Evolutionary conservation across 2,329 filamentous ascomycete species (phyloP).

Genomic region (Exserohilum turcica): DNA sequence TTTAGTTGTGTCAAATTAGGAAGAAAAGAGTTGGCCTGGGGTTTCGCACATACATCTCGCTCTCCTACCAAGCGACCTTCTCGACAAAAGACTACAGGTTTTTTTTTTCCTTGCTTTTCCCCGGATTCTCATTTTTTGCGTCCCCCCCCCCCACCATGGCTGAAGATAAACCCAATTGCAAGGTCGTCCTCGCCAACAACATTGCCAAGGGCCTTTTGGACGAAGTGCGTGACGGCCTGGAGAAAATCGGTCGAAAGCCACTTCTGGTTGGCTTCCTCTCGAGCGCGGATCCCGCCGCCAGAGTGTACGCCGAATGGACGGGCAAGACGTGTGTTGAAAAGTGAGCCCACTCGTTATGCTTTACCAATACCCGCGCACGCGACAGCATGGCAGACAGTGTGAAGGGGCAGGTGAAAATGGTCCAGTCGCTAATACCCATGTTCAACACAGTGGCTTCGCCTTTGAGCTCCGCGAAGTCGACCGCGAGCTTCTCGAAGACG

Average conservation of each 20-base stretch:
- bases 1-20: constrained; percentile 1
- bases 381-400: no score
- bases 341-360: constrained; percentile 61
- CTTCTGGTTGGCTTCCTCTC: constrained; percentile 89
- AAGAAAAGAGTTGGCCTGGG: no score
- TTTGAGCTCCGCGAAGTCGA: constrained; percentile 84
- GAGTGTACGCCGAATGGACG: constrained; percentile 96
- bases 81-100: neutral
- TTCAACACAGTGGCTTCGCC: constrained; percentile 72
- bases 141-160: constrained; percentile 38
- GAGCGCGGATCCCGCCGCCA: constrained; percentile 86
- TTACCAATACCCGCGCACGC: neutral
- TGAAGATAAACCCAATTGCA: constrained; percentile 66
- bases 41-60: neutral
- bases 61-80: no score
- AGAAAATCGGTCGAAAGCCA: constrained; percentile 72
- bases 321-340: constrained; percentile 95
- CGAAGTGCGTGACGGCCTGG: constrained; percentile 78
- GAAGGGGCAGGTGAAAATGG: neutral
- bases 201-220: constrained; percentile 81
- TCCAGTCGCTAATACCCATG: neutral
- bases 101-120: constrained; percentile 7
- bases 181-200: constrained; percentile 86
- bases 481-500: constrained; percentile 88
- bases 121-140: constrained; percentile 1